Conservation (phyloP, 768 basidiomycete species). For the Roridomyces roridus region DNA sequence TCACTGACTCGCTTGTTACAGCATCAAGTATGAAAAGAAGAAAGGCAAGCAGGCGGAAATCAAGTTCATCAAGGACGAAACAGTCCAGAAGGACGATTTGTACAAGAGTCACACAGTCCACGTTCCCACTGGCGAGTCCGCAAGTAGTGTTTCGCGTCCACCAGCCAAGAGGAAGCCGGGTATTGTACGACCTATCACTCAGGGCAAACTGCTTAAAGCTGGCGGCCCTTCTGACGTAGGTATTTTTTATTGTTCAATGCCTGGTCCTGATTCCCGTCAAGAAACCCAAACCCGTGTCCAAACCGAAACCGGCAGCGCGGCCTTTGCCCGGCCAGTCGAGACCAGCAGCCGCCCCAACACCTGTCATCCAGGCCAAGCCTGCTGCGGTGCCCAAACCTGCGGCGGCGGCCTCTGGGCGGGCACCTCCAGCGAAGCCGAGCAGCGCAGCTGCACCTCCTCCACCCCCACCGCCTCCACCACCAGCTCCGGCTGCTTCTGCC, state of each 20-base stretch:
- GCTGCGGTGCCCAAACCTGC: constrained; percentile 24
- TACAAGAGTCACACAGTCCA: constrained; percentile 95
- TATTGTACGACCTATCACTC: constrained; percentile 82
- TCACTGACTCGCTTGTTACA: constrained; percentile 34
- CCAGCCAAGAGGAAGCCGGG: constrained; percentile 89
- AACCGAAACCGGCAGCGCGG: constrained; percentile 66
- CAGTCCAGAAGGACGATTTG: constrained; percentile 72
- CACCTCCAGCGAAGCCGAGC: constrained; percentile 44
- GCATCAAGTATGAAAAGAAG: constrained; percentile 93
- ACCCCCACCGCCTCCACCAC: constrained; percentile 57
- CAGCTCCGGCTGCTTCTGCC: constrained; percentile 66
- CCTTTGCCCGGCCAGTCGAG: constrained; percentile 68
- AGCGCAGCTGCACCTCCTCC: constrained; percentile 48
- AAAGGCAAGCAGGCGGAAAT: constrained; percentile 93
- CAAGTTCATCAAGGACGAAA: constrained; percentile 90
- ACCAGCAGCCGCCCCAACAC: constrained; percentile 40
- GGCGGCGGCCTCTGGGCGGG: constrained; percentile 33
- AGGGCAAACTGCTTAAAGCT: constrained; percentile 79
- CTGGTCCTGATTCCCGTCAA: constrained; percentile 25
- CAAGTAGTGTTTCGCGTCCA: constrained; percentile 81
- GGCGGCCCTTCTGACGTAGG: constrained; percentile 74
- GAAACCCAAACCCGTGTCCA: constrained; percentile 57
- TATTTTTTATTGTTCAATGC: neutral
- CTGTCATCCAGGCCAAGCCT: constrained; percentile 34
- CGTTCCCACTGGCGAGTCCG: constrained; percentile 87